Percentiles rank a stretch among this genome's conserved stretches.
phyloP scores from a whole-genome alignment of 305 asterid genomes.

The Lippia alba region DNA sequence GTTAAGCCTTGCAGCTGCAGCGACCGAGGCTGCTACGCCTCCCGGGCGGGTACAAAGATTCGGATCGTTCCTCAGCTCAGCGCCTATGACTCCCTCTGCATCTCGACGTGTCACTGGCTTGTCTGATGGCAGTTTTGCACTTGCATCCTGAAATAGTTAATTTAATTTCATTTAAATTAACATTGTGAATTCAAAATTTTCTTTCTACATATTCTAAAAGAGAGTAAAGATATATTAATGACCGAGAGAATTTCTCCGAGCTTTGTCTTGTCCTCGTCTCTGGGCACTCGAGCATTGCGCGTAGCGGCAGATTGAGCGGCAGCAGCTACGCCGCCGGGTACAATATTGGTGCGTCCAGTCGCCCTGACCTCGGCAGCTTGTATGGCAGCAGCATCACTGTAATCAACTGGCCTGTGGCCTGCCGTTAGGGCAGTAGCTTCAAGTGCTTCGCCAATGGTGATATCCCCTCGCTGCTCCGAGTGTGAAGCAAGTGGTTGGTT shows the following conservation, averaged over 20 bases:
- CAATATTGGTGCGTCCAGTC: constrained; percentile 83
- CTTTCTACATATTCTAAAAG: too few species aligned
- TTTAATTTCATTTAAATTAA: neutral
- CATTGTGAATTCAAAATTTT: too few species aligned
- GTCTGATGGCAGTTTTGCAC: constrained; percentile 60
- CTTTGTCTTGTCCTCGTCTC: constrained; percentile 88
- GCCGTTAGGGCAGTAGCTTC: constrained; percentile 91
- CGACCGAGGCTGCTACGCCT: constrained; percentile 88
- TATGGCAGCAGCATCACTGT: constrained; percentile 89
- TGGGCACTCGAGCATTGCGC: constrained; percentile 71
- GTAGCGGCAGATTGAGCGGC: constrained; percentile 97
- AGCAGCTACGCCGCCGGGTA: constrained; percentile 95
- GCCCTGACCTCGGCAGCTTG: constrained; percentile 98
- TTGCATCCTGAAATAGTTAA: constrained; percentile 47
- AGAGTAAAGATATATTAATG: neutral
- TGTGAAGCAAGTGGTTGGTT: constrained; percentile 35
- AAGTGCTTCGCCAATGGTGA: constrained; percentile 92
- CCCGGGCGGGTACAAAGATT: constrained; percentile 89
- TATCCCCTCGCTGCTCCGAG: constrained; percentile 42
- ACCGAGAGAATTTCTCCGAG: constrained; percentile 75
- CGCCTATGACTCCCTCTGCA: constrained; percentile 87
- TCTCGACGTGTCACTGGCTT: constrained; percentile 74
- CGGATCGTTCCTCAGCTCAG: constrained; percentile 90
- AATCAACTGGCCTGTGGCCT: constrained; percentile 82
- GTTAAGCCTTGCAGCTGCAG: constrained; percentile 93